Base-by-base conservation (phyloP, 1,139 yeast species). In the Yamadazyma kanchanaburiensis region DNA sequence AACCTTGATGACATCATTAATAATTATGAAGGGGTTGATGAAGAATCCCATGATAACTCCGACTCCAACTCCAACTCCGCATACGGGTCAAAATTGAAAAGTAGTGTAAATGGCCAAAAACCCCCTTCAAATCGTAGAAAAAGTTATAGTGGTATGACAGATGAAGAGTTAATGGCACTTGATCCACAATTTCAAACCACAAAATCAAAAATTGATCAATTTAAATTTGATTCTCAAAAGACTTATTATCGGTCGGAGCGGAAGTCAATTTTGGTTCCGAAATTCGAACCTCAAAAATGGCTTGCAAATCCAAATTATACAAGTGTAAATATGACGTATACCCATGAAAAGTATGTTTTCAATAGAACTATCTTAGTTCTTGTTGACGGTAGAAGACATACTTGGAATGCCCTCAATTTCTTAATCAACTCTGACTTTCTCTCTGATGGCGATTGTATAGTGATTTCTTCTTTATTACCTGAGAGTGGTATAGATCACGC, bases 91-190 rank as follows among this genome's bases (percentile, higher is more conserved):
- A 30, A 28, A 16, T 23, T 34, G 12, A 25, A 29, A 21, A 33
- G 15, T 17, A 23, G 22, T 11, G 6, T 12, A 16, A 25, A n/a
- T 27, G 22, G 28, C 5, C 12, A 13, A 11, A 12, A n/a, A 5
- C 26, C 12, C 10, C 37, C 30, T 12, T 28, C 29, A 17, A 43
- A 51, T 1, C 52, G 76, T 27, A 62, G 77, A 39, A 77, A 77
- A 48, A 73, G 80, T 20, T 70, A 77, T 42, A 70, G 75, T 9
- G 80, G 70, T 3, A 74, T 81, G 84, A 66, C 82, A 4, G 67
- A 74, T 46, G 81, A 75, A 40, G 87, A 81, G 49, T 57, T 81
- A 29, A 56, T 77, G 46, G 77, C 72, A 4, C 52, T 79, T 45
- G 88, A 80, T 51, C 65, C 74, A 2, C 83, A 77, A 43, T 79